Conservation (phyloP, 1,284 basidiomycete genomes). For the Exobasidium cylindrosporum region DNA sequence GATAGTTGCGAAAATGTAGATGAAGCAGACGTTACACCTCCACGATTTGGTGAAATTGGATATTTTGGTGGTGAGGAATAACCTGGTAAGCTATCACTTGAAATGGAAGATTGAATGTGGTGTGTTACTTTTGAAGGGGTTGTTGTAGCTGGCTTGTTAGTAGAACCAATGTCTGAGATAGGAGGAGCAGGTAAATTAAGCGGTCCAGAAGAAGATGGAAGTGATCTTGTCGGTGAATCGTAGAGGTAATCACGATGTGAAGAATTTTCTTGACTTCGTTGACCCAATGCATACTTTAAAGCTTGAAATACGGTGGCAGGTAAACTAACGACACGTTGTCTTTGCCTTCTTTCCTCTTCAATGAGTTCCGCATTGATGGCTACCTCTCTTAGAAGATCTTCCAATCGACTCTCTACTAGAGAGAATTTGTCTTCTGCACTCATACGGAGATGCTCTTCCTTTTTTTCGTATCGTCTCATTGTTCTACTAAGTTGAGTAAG, state of each 20-base stretch:
- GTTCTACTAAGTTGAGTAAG: slow-evolving; percentile 50
- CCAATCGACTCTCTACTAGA: slow-evolving; percentile 44
- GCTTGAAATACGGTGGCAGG: slow-evolving; percentile 37
- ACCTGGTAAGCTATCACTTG: neutral
- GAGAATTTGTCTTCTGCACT: slow-evolving; percentile 45
- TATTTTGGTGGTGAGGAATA: slow-evolving; percentile 6
- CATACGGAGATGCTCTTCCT: slow-evolving; percentile 44
- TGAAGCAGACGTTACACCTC: neutral
- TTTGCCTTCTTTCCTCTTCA: slow-evolving; percentile 42
- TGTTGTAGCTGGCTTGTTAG: neutral
- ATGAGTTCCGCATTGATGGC: slow-evolving; percentile 53
- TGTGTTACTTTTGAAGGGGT: neutral
- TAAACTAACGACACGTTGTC: slow-evolving; percentile 34
- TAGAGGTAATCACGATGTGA: slow-evolving; percentile 25
- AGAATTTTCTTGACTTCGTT: slow-evolving; percentile 18
- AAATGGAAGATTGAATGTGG: neutral
- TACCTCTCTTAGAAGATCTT: slow-evolving; percentile 44
- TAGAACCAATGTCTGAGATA: neutral
- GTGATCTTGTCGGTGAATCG: slow-evolving; percentile 28
- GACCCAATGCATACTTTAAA: slow-evolving; percentile 41
- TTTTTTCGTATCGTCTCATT: slow-evolving; percentile 47
- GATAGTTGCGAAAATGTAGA: neutral
- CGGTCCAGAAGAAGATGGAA: slow-evolving; percentile 23
- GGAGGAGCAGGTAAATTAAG: slow-evolving; percentile 24
- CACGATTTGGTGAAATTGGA: neutral